Evolutionary conservation across 495 filamentous ascomycete genomes (phyloP).

Genomic region (Penicillium paradoxum): DNA sequence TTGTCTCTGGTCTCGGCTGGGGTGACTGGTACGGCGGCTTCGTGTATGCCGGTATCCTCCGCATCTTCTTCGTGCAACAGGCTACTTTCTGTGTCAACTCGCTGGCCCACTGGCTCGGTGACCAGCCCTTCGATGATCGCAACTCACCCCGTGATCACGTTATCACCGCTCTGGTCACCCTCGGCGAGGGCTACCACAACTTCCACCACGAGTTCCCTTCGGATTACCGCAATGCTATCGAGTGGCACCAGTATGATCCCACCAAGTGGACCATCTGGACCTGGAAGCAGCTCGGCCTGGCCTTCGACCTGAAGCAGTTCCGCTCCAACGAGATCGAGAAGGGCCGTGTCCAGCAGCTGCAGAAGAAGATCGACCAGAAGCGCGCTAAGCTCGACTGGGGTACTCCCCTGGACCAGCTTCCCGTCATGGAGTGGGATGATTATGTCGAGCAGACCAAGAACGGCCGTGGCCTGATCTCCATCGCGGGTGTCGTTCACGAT

Average conservation of each 20-base stretch:
- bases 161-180: constrained; percentile 90
- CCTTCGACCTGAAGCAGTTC: constrained; percentile 96
- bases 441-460: constrained; percentile 84
- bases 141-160: constrained; percentile 97
- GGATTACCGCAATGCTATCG: constrained; percentile 96
- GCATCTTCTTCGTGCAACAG: constrained; percentile 98
- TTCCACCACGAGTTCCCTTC: constrained; percentile 99
- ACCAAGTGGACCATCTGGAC: constrained; percentile 97
- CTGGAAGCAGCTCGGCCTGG: constrained; percentile 90
- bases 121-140: constrained; percentile 98
- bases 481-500: constrained; percentile 96
- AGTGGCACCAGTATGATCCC: constrained; percentile 98
- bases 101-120: constrained; percentile 96
- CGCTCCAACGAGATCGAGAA: constrained; percentile 98
- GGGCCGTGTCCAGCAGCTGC: constrained; percentile 90
- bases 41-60: constrained; percentile 90
- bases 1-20: constrained; percentile 84
- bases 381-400: constrained; percentile 92
- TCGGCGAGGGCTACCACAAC: constrained; percentile 98
- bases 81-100: constrained; percentile 99
- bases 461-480: constrained; percentile 78
- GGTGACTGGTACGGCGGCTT: constrained; percentile 87
- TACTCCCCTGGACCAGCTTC: constrained; percentile 85
- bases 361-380: constrained; percentile 99
- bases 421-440: constrained; percentile 95